phyloP scores from a whole-genome alignment of 2,329 filamentous ascomycete species.

The Paraconiothyrium brasiliense region DNA sequence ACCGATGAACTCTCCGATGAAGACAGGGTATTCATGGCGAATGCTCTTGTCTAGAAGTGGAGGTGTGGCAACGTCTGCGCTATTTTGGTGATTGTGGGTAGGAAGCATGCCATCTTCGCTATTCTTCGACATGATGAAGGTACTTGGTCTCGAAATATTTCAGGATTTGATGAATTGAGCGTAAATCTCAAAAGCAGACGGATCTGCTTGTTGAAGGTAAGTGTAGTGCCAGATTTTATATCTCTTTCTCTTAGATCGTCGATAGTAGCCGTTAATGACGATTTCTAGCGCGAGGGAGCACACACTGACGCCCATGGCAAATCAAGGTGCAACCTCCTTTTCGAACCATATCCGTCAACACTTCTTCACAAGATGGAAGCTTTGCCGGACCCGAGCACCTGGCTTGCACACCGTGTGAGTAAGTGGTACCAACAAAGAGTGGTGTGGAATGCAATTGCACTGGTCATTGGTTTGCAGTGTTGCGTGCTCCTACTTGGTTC shows the following conservation, averaged over 20 bases:
- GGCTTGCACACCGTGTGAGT: not conserved
- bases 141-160: not conserved
- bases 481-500: not conserved
- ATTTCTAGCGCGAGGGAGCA: not conserved
- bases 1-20: conserved; percentile 12
- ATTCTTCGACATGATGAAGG: conserved; percentile 3
- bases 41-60: conserved; percentile 5
- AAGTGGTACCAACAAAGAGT: not conserved
- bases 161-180: not conserved
- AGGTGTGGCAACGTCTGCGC: not conserved
- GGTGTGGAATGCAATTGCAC: not conserved
- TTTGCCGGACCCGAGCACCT: not conserved
- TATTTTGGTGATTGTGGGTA: not conserved
- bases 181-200: not conserved
- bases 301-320: not conserved
- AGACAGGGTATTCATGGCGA: conserved; percentile 13
- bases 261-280: not conserved
- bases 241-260: conserved; percentile 4
- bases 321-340: conserved; percentile 9
- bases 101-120: conserved; percentile 7
- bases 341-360: not conserved
- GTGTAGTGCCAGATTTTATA: conserved; percentile 3
- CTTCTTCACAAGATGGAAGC: not conserved
- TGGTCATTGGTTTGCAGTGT: not conserved
- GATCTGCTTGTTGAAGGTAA: not conserved